These are phyloP conservation scores for Mikania micrantha DNA, from an alignment of 129 eudicot genomes.

Conservation along the genomic window DNA sequence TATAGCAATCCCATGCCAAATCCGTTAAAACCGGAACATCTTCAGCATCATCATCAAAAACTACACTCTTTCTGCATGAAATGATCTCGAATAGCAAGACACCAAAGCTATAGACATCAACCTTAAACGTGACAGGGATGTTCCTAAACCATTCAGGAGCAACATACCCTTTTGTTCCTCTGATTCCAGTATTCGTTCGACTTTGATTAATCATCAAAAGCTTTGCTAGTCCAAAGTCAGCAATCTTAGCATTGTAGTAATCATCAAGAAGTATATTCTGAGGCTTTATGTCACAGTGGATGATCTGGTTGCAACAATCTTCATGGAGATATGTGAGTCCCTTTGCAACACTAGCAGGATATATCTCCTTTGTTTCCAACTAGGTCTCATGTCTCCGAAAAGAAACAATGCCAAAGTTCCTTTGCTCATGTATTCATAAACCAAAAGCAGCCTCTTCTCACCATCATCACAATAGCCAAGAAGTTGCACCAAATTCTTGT, in stretches of 20 bases:
- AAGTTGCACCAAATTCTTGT: conserved; percentile 47
- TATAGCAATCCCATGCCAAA: conserved; percentile 38
- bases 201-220: conserved; percentile 43
- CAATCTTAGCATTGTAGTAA: conserved; percentile 34
- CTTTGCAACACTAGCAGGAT: conserved; percentile 31
- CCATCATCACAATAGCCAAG: conserved; percentile 43
- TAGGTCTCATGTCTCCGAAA: conserved; percentile 22
- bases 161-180: conserved; percentile 53
- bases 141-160: conserved; percentile 51
- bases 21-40: conserved; percentile 15
- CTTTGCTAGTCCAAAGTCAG: conserved; percentile 62
- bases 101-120: conserved; percentile 52
- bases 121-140: conserved; percentile 26
- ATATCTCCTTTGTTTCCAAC: conserved; percentile 28
- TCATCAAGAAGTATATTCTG: conserved; percentile 62
- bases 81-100: conserved; percentile 36
- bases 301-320: conserved; percentile 47
- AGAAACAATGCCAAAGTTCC: conserved; percentile 42
- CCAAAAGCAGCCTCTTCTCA: conserved; percentile 32
- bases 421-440: conserved; percentile 47
- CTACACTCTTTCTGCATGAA: conserved; percentile 23
- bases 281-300: conserved; percentile 69
- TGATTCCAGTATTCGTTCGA: conserved; percentile 21
- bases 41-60: not conserved
- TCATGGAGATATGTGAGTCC: conserved; percentile 50